A percentile compares a stretch with the other conserved stretches of the same genome.
Evolutionary conservation across 2,329 filamentous ascomycete species (phyloP).

Genomic region (Epicoccum sorghinum): DNA sequence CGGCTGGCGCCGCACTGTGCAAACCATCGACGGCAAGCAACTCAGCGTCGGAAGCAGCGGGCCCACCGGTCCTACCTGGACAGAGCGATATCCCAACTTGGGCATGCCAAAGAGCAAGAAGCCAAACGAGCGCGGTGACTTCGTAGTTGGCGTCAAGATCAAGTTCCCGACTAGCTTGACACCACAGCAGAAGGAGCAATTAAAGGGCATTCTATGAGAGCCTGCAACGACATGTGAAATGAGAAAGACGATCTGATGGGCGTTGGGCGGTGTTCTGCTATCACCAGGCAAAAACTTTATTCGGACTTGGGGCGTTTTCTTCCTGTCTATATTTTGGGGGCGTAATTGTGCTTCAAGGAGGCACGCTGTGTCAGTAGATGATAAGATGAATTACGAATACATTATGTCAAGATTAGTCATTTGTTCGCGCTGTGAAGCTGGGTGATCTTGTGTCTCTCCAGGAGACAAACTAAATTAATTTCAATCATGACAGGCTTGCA

Average conservation of each 20-base stretch:
- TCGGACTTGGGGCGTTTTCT: not conserved
- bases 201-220: conserved; percentile 74
- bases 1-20: conserved; percentile 89
- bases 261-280: not conserved
- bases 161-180: conserved; percentile 86
- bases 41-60: conserved; percentile 79
- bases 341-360: not conserved
- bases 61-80: conserved; percentile 83
- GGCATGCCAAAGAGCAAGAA: conserved; percentile 97
- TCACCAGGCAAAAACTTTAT: not conserved
- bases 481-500: too few relatives aligned
- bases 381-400: not conserved
- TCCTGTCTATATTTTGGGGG: not conserved
- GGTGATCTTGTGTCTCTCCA: too few relatives aligned
- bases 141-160: conserved; percentile 89
- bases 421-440: too few relatives aligned
- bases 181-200: conserved; percentile 74
- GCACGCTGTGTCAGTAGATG: not conserved
- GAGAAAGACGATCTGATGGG: not conserved
- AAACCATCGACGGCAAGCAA: conserved; percentile 90
- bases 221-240: not conserved
- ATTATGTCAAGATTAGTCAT: too few relatives aligned
- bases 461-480: too few relatives aligned
- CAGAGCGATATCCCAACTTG: conserved; percentile 80
- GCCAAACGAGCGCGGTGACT: conserved; percentile 80